phyloP scores from a whole-genome alignment of 805 yeast genomes.

The Wickerhamiella lipophila region DNA sequence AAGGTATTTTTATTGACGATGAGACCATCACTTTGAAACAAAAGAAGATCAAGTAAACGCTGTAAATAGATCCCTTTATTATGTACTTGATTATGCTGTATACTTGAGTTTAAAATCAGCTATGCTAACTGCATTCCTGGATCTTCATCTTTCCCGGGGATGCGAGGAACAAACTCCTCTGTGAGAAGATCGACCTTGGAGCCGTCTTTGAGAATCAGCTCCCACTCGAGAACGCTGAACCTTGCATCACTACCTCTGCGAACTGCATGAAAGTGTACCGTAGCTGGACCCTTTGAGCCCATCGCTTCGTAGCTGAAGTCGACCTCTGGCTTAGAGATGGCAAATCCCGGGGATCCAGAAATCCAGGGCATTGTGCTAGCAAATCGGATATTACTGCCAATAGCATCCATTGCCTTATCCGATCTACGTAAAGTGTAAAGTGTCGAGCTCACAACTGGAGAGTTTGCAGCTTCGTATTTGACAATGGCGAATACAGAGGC shows the following conservation, averaged over 20 bases:
- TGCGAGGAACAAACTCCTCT: constrained; percentile 33
- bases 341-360: constrained; percentile 54
- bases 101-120: neutral
- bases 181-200: constrained; percentile 34
- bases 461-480: constrained; percentile 84
- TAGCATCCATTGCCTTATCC: constrained; percentile 40
- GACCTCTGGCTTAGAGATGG: constrained; percentile 64
- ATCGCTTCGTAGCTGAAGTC: constrained; percentile 57
- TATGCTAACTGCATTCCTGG: constrained; percentile 18
- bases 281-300: constrained; percentile 48
- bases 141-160: constrained; percentile 25
- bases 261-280: constrained; percentile 54
- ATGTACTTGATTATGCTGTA: constrained; percentile 4
- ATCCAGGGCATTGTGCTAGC: constrained; percentile 80
- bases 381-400: constrained; percentile 70
- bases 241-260: constrained; percentile 47
- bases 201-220: constrained; percentile 38
- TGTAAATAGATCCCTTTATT: constrained; percentile 2
- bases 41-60: constrained; percentile 70
- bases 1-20: constrained; percentile 84
- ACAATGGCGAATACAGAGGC: constrained; percentile 52
- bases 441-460: constrained; percentile 80
- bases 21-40: constrained; percentile 86
- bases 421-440: constrained; percentile 76
- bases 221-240: constrained; percentile 53